These are phyloP conservation scores for Colletotrichum sp. DNA, from an alignment of 2,329 filamentous ascomycete genomes.

Conservation along the genomic window DNA sequence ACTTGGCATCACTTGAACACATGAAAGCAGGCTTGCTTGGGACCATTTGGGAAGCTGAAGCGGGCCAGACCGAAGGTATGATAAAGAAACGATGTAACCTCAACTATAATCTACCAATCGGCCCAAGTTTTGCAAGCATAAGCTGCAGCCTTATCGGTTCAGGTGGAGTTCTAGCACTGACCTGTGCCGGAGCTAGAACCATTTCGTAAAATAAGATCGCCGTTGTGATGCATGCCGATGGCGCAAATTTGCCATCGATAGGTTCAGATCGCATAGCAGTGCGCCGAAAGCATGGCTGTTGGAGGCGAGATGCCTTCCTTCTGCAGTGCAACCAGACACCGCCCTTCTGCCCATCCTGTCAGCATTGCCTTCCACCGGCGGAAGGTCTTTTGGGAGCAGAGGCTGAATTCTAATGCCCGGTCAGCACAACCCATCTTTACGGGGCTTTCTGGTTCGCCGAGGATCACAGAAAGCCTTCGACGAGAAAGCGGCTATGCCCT, in stretches of 20 bases:
- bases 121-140: not conserved
- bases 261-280: not conserved
- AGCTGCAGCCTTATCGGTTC: not conserved
- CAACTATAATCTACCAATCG: not conserved
- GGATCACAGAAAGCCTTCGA: not conserved
- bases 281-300: not conserved
- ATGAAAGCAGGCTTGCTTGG: not conserved
- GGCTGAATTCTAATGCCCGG: not conserved
- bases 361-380: too few species aligned
- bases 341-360: not conserved
- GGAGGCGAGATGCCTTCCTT: not conserved
- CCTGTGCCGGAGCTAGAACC: not conserved
- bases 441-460: not conserved
- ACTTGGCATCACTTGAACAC: not conserved
- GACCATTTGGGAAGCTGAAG: not conserved
- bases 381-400: not conserved
- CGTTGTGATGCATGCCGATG: not conserved
- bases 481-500: too few species aligned
- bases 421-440: not conserved
- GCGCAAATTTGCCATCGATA: not conserved
- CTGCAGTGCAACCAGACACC: not conserved
- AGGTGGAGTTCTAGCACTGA: not conserved
- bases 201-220: not conserved
- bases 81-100: not conserved
- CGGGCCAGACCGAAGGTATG: not conserved